Base-by-base conservation (phyloP, 2,329 filamentous ascomycete genomes). In the Epichloe festucae region DNA sequence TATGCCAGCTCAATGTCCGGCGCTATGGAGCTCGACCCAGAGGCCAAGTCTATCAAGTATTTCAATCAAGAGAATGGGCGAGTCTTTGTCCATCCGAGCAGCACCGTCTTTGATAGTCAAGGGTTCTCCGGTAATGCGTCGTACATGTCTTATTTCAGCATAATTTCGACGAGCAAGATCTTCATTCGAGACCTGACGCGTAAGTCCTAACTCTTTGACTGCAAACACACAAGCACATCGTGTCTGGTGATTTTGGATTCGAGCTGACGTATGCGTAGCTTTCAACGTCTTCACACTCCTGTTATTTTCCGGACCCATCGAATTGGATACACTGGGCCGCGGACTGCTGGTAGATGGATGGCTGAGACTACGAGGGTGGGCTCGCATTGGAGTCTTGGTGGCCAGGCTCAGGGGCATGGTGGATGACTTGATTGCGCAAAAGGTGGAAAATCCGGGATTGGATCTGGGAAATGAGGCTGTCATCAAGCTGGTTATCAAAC, bases 331-430 rank as follows among this genome's bases (percentile, higher is more conserved):
- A 0, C 73, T 89, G 43, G 91, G 91, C 5, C 76, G 90, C 21
- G 93, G 93, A 0, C 71, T 98, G 17, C 73, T 96, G 3, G 87
- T 98, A 3, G 93, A 97, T 68, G 89, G 88, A 49, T 97, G 91
- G 93, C 73, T 97, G 50, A 67, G 75, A 38, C 71, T 98, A 35
- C 78, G 89, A 23, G 93, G 93, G 1, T 98, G 93, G 93, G 91
- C 93, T 1, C 79, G 93, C 46, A 93, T 98, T 56, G 93, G 91
- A 34, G 91, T 97, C 12, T 67, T 98, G 58, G 85, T 95, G 3
- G 87, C 85, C 45, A 76, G 91, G 55, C 68, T 98, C 58, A 77
- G 93, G 56, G 82, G 82, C 52, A 87, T 97, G 82, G 75, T 98
- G 50, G 93, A 98, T 70, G 81, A 84, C 57, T 75, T 94, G 55